Evolutionary conservation across 192 early-diverging fungal species (phyloP).

Genomic region (Coemansia sp.): DNA sequence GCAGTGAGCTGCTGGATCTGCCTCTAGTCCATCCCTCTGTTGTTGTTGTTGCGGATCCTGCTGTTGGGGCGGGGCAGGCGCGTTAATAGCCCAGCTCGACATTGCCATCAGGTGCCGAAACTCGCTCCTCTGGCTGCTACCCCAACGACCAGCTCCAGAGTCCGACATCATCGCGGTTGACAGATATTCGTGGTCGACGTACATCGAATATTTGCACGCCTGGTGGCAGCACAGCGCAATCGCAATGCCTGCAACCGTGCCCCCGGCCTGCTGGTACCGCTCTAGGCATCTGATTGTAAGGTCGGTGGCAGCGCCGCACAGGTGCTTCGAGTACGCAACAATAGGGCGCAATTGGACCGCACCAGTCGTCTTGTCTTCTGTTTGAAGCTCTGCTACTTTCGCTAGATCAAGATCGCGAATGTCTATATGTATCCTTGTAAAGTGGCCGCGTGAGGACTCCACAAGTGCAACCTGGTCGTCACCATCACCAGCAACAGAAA

Average conservation of each 20-base stretch:
- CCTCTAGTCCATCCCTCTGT: slow-evolving; percentile 15
- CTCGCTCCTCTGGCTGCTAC: slow-evolving; percentile 50
- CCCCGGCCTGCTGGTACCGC: slow-evolving; percentile 49
- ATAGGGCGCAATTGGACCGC: slow-evolving; percentile 32
- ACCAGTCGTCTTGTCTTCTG: slow-evolving; percentile 6
- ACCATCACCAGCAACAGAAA: slow-evolving; percentile 15
- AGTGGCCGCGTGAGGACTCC: slow-evolving; percentile 1
- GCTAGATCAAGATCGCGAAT: slow-evolving; percentile 82
- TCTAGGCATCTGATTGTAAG: slow-evolving; percentile 71
- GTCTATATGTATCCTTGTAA: slow-evolving; percentile 68
- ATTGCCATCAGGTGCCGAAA: slow-evolving; percentile 65
- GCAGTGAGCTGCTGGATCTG: slow-evolving; percentile 55
- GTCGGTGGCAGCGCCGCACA: slow-evolving; percentile 89
- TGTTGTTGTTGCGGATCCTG: slow-evolving; percentile 17
- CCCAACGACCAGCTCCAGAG: slow-evolving; percentile 4
- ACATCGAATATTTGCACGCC: slow-evolving; percentile 67
- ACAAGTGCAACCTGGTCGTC: not conserved
- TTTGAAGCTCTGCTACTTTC: slow-evolving; percentile 36
- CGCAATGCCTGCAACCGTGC: slow-evolving; percentile 61
- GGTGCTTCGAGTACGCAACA: slow-evolving; percentile 81
- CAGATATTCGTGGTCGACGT: slow-evolving; percentile 63
- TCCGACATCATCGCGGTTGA: slow-evolving; percentile 1
- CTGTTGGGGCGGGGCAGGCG: slow-evolving; percentile 42
- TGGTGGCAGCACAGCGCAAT: slow-evolving; percentile 93
- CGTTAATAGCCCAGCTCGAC: slow-evolving; percentile 71